Percentiles rank a stretch among this genome's conserved stretches.
Conservation (phyloP, 345 rosid genomes). For the Aurinia saxatilis region DNA sequence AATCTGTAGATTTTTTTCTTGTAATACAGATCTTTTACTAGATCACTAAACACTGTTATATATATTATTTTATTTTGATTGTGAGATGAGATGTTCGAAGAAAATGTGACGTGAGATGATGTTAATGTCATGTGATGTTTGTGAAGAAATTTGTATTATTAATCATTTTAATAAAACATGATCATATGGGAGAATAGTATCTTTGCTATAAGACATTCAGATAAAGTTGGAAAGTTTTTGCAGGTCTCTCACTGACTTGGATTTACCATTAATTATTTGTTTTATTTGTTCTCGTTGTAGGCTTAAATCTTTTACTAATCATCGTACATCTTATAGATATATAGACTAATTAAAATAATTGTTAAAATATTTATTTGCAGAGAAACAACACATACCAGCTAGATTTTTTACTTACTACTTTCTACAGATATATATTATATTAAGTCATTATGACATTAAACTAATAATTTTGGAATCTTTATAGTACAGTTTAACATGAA, state of each 20-base stretch:
- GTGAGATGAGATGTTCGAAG: too few relatives aligned
- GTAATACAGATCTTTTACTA: constrained; percentile 7
- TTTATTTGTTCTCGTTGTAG: neutral
- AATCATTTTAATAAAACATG: neutral
- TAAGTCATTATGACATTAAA: neutral
- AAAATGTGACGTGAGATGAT: constrained; percentile 10
- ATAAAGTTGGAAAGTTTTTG: constrained; percentile 29
- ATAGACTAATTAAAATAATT: neutral
- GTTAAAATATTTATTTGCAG: too few relatives aligned
- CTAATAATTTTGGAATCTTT: neutral
- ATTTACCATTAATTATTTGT: constrained; percentile 28
- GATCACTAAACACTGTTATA: constrained; percentile 9
- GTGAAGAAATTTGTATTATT: constrained; percentile 1
- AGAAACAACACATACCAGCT: too few relatives aligned
- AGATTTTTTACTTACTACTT: neutral
- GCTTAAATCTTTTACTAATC: neutral
- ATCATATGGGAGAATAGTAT: constrained; percentile 41
- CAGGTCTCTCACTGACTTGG: constrained; percentile 40
- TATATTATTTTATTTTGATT: neutral
- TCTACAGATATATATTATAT: neutral
- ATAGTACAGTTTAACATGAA: neutral
- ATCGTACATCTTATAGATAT: constrained; percentile 14
- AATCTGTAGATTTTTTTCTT: neutral
- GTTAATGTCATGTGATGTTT: constrained; percentile 19
- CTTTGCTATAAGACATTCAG: constrained; percentile 54